Base-by-base conservation (phyloP, 257 asterid genomes). In the Oldenlandia corymbosa region DNA sequence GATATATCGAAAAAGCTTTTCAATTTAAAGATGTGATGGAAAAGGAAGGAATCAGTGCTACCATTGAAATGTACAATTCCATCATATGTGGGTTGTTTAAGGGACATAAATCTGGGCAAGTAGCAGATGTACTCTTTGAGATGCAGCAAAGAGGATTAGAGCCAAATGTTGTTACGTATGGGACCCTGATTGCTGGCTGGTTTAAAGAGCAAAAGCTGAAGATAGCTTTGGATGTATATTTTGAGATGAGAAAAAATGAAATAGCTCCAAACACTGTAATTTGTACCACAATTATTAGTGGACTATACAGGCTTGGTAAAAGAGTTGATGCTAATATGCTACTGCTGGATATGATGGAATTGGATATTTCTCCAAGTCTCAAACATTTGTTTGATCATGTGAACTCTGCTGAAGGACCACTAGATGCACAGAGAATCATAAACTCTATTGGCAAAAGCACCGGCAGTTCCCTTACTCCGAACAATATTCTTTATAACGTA, bases 181-280 rank as follows among this genome's bases (percentile, higher is more conserved):
- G 99, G 70, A 65, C 95, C 69, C 90, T 93, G 52, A 87, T 93
- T 46, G 64, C 73, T 43, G 99, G 97, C 58, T 93, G 96, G 95
- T 75, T 81, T 39, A 84, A 77, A 80, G 87, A 81, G 65, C 95
- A 87, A 64, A 79, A 79, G 72, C 46, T 79, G 52, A 78, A 78
- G 77, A 93, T 76, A 75, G 97, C 96, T 76, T 79, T 84, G 70
- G 78, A 74, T 71, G 72, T 85, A 45, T 87, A 90, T 68, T 85
- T 75, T 70, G 96, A 84, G 80, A 93, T 89, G 99, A 82, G 67
- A 74, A 75, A 65, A 58, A 72, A 84, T 62, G 92, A 88, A 26
- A 71, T 87, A 48, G 75, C 79, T 54, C 96, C 96, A 8, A 93
- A 87, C 75, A 79, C 71, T 48, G 62, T 79, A 62, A 80, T 87